Conservation (phyloP, 2,329 filamentous ascomycete species). For the Penicillium sp. region DNA sequence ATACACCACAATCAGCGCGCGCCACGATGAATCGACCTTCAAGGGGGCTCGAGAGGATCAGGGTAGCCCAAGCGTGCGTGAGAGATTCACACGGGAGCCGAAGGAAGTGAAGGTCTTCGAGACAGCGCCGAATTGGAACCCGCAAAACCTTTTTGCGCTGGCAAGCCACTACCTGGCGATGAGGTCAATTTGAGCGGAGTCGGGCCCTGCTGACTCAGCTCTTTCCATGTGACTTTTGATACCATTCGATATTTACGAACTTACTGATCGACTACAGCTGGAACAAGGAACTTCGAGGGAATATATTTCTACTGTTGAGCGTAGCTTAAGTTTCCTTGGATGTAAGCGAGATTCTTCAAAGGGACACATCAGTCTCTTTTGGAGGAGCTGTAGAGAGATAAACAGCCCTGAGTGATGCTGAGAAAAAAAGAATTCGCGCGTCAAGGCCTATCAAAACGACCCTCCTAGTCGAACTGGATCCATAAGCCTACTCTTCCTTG, state of each 20-base stretch:
- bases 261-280: too few relatives aligned
- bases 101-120: slow-evolving; percentile 3
- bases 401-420: too few relatives aligned
- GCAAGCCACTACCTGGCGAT: slow-evolving; percentile 20
- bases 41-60: slow-evolving; percentile 4
- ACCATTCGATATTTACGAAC: too few relatives aligned
- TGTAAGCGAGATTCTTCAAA: too few relatives aligned
- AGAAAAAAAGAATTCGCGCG: too few relatives aligned
- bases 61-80: neutral
- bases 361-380: too few relatives aligned
- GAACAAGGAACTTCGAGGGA: too few relatives aligned
- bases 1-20: slow-evolving; percentile 15
- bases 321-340: too few relatives aligned
- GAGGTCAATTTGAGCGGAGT: slow-evolving; percentile 25
- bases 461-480: neutral
- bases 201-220: slow-evolving; percentile 21
- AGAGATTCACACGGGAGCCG: neutral
- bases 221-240: neutral
- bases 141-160: slow-evolving; percentile 19
- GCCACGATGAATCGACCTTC: slow-evolving; percentile 18
- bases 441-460: too few relatives aligned
- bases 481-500: slow-evolving; percentile 24
- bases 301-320: too few relatives aligned
- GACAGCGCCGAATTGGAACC: slow-evolving; percentile 1
- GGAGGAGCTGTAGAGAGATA: too few relatives aligned